Evolutionary conservation across 1,284 basidiomycete species (phyloP).

Genomic region (Moniliophthora roreri): DNA sequence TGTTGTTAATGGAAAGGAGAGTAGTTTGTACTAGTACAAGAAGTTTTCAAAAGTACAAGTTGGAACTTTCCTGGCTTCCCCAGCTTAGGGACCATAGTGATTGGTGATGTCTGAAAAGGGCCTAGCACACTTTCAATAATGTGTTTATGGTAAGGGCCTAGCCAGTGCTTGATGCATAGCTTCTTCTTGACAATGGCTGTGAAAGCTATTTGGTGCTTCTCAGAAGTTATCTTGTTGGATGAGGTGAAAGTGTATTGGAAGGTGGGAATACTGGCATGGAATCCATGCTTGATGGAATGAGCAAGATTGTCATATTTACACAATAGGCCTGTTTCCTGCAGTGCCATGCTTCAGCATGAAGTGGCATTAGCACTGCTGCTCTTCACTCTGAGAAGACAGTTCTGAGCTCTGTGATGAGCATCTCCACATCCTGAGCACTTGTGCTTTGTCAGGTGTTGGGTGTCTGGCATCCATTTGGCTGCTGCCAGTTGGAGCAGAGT

Average conservation of each 20-base stretch:
- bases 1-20: not conserved
- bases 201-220: not conserved
- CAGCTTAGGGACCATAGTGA: conserved; percentile 21
- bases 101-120: conserved; percentile 22
- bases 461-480: conserved; percentile 16
- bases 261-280: conserved; percentile 9
- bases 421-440: not conserved
- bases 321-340: not conserved
- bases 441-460: conserved; percentile 5
- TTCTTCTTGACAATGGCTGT: not conserved
- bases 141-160: conserved; percentile 8
- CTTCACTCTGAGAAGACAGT: conserved; percentile 4
- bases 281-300: conserved; percentile 7
- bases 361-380: not conserved
- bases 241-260: conserved; percentile 3
- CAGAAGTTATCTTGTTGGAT: not conserved
- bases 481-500: too few species aligned
- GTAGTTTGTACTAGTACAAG: conserved; percentile 15
- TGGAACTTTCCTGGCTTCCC: conserved; percentile 16
- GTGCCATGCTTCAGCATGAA: conserved; percentile 5
- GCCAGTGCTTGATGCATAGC: not conserved
- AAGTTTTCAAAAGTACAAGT: conserved; percentile 20
- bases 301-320: conserved; percentile 8
- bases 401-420: conserved; percentile 9
- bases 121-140: conserved; percentile 16